Evolutionary conservation across 164 flowering plant species (phyloP).

Genomic region (Berberis thunbergii): DNA sequence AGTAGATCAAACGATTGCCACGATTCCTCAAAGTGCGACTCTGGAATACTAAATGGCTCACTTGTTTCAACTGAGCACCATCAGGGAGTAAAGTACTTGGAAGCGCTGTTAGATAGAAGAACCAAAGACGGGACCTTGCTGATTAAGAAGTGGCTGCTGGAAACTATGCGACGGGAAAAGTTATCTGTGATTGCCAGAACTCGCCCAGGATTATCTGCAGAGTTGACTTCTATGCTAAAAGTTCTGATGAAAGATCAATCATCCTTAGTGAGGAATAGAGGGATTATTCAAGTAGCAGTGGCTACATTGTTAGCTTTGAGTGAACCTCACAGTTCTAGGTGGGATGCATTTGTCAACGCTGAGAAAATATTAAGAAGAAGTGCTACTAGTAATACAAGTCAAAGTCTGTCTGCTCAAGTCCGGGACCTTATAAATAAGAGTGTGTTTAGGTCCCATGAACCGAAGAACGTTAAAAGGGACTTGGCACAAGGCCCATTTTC

Average conservation of each 20-base stretch:
- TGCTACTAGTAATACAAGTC: constrained; percentile 88
- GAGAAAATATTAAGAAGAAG: constrained; percentile 69
- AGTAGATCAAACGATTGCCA: constrained; percentile 20
- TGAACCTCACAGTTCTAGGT: constrained; percentile 48
- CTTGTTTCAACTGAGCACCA: constrained; percentile 60
- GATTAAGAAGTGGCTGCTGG: constrained; percentile 86
- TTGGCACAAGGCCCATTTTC: constrained; percentile 48
- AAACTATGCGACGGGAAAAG: constrained; percentile 57
- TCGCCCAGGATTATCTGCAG: constrained; percentile 58
- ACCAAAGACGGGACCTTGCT: constrained; percentile 76
- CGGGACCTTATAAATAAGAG: constrained; percentile 78
- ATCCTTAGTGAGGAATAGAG: constrained; percentile 63
- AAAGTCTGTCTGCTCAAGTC: constrained; percentile 84
- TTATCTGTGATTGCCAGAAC: constrained; percentile 34
- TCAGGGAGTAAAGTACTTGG: constrained; percentile 69
- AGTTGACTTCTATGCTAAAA: constrained; percentile 51
- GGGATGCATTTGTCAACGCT: constrained; percentile 89
- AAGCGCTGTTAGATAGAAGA: constrained; percentile 72
- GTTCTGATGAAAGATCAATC: constrained; percentile 55
- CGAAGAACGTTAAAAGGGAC: constrained; percentile 18
- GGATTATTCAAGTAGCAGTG: constrained; percentile 76
- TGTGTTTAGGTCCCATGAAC: constrained; percentile 23
- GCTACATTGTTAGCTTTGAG: constrained; percentile 60
- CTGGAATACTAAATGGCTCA: constrained; percentile 52
- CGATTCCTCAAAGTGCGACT: constrained; percentile 13